Percentiles rank a stretch among this genome's conserved stretches.
These are phyloP conservation scores for Vigna angularis DNA, from an alignment of 306 rosid species.

Conservation along the genomic window DNA sequence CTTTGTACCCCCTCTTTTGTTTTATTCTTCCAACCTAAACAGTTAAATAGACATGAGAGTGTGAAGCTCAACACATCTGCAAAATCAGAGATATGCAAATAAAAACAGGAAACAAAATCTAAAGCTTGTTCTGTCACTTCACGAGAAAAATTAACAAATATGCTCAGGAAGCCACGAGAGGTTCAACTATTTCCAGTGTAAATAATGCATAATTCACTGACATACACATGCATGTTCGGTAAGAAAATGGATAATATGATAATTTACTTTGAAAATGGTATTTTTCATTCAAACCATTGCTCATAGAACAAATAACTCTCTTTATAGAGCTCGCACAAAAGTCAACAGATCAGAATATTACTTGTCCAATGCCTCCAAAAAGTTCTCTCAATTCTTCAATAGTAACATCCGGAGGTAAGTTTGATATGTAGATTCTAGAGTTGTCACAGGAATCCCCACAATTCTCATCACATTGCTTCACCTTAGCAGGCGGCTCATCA, in stretches of 20 bases:
- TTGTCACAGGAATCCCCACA: slow-evolving; percentile 94
- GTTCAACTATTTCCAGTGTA: background rate
- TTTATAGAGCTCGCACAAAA: slow-evolving; percentile 9
- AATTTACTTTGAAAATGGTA: background rate
- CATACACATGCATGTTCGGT: background rate
- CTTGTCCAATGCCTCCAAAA: slow-evolving; percentile 99
- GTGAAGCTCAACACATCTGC: background rate
- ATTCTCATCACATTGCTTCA: slow-evolving; percentile 93
- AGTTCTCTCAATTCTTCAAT: slow-evolving; percentile 84
- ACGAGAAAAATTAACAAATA: slow-evolving; percentile 3
- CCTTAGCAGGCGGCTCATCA: slow-evolving; percentile 65
- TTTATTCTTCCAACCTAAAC: slow-evolving; percentile 95
- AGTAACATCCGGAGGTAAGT: slow-evolving; percentile 93
- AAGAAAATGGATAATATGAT: background rate
- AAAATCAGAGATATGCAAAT: background rate
- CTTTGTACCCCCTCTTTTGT: slow-evolving; percentile 98
- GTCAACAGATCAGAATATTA: slow-evolving; percentile 60
- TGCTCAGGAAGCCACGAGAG: background rate
- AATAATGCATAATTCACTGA: background rate
- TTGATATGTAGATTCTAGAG: slow-evolving; percentile 95
- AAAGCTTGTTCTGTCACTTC: background rate
- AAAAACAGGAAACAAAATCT: slow-evolving; percentile 10
- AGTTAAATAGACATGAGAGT: slow-evolving; percentile 16
- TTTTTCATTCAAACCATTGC: slow-evolving; percentile 1
- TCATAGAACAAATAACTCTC: slow-evolving; percentile 14